A percentile compares a stretch with the other conserved stretches of the same genome.
Conservation (phyloP, 2,329 filamentous ascomycete species). For the Botrytis elliptica region DNA sequence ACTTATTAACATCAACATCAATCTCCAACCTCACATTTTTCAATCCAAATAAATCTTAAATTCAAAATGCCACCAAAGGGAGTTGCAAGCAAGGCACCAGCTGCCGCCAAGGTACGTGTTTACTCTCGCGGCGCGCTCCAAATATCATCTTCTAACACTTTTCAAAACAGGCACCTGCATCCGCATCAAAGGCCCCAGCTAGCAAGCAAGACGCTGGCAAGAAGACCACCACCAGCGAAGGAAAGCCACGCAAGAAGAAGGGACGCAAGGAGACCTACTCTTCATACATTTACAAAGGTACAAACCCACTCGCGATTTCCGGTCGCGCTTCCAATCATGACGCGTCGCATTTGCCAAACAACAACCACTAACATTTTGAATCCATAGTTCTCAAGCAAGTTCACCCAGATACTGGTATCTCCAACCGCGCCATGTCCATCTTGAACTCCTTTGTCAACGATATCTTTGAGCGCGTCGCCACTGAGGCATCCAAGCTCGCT, state of each 20-base stretch:
- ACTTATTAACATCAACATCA: slow-evolving; percentile 9
- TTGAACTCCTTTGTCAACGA: slow-evolving; percentile 99
- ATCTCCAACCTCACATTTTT: slow-evolving; percentile 36
- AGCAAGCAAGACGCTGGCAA: slow-evolving; percentile 84
- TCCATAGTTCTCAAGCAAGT: slow-evolving; percentile 97
- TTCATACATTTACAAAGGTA: slow-evolving; percentile 99
- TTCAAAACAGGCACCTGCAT: slow-evolving; percentile 12
- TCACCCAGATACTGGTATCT: slow-evolving; percentile 99
- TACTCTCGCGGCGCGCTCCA: neutral
- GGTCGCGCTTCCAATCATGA: slow-evolving; percentile 27
- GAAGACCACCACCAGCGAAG: slow-evolving; percentile 83
- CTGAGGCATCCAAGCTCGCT: slow-evolving; percentile 97
- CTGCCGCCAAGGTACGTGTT: slow-evolving; percentile 58
- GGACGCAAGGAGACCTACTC: slow-evolving; percentile 99
- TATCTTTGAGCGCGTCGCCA: slow-evolving; percentile 99
- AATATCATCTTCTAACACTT: neutral
- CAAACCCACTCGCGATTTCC: slow-evolving; percentile 40
- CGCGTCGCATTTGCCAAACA: slow-evolving; percentile 17
- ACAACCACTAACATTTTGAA: slow-evolving; percentile 31
- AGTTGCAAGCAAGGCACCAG: slow-evolving; percentile 80
- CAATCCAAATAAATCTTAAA: slow-evolving; percentile 31
- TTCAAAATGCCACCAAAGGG: slow-evolving; percentile 94
- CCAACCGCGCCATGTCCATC: slow-evolving; percentile 99
- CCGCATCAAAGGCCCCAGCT: slow-evolving; percentile 77
- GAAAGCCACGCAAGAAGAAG: slow-evolving; percentile 99